These are phyloP conservation scores for Penicillium capsulatum DNA, from an alignment of 2,329 filamentous ascomycete genomes.

Conservation along the genomic window DNA sequence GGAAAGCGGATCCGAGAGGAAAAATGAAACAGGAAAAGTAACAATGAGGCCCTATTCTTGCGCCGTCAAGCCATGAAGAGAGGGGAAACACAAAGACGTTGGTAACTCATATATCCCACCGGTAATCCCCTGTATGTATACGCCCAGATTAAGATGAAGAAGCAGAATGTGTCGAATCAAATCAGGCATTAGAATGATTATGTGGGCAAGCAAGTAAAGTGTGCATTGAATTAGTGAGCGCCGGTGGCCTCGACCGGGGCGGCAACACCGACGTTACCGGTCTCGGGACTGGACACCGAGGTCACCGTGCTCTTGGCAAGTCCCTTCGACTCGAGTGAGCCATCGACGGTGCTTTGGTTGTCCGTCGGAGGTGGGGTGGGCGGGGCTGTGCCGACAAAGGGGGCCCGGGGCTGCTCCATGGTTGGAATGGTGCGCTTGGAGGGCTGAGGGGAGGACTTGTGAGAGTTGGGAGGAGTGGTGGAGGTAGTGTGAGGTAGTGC, in stretches of 20 bases:
- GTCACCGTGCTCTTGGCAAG: slow-evolving; percentile 34
- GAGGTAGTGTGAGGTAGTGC: slow-evolving; percentile 32
- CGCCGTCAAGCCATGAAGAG: slow-evolving; percentile 35
- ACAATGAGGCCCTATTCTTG: slow-evolving; percentile 26
- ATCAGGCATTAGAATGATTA: slow-evolving; percentile 23
- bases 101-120: slow-evolving; percentile 32
- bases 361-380: slow-evolving; percentile 66
- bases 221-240: slow-evolving; percentile 27
- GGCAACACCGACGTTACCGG: slow-evolving; percentile 23
- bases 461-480: slow-evolving; percentile 38
- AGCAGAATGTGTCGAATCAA: slow-evolving; percentile 19
- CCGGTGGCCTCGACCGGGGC: slow-evolving; percentile 27
- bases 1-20: slow-evolving; percentile 8
- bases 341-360: slow-evolving; percentile 58
- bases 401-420: slow-evolving; percentile 44
- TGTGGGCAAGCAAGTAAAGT: slow-evolving; percentile 23
- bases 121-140: slow-evolving; percentile 36
- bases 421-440: slow-evolving; percentile 31
- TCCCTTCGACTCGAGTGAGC: slow-evolving; percentile 37
- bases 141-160: slow-evolving; percentile 32
- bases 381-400: slow-evolving; percentile 52
- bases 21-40: slow-evolving; percentile 18
- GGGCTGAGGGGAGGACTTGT: slow-evolving; percentile 39
- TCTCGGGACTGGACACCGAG: slow-evolving; percentile 31
- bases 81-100: slow-evolving; percentile 24